Evolutionary conservation across 202 grass and related monocot genomes (phyloP), one percentile per base, ranked within the genome.

Genomic region (Hordeum pubiflorum): DNA sequence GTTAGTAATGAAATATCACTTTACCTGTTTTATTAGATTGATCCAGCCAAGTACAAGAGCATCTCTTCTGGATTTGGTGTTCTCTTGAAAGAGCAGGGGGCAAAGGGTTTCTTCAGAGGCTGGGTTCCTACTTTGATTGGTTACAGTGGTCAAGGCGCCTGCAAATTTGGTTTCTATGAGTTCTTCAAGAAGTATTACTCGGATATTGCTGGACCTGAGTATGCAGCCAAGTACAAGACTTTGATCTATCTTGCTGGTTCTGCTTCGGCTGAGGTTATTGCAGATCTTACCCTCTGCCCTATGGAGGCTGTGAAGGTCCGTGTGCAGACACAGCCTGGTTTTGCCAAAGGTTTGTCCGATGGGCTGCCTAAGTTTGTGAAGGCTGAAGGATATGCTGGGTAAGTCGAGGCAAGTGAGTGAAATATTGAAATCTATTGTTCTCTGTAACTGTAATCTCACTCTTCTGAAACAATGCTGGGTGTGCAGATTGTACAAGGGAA

Each of bases 171-270:
- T 60, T 87, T 92, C 84, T 92, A 92, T 1, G 86, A 92, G 65
- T 92, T 86, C 67, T 92, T 92, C 77, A 92, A 92, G 83, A 92
- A 92, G 77, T 86, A 86, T 58, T 91, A 91, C 79, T 91, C 83
- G 0, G 86, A 88, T 69, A 79, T 91, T 43, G 86, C 75, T 83
- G 89, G 90, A 4, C 81, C 83, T 64, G 80, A 92, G 59, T 86
- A 84, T 78, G 83, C 90, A 14, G 50, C 72, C 50, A 89, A 86
- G 83, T 89, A 92, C 67, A 92, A 92, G 77, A 89, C 90, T 5
- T 81, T 92, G 64, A 89, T 92, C 41, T 89, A 92, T 79, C 84
- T 89, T 39, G 83, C 81, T 18, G 86, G 90, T 2, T 89, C 86
- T 54, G 90, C 90, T 78, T 92, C 90, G 1, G 90, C 86, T 84